These are phyloP conservation scores for Agaricus sinodeliciosus DNA, from an alignment of 768 basidiomycete species.

Conservation along the genomic window DNA sequence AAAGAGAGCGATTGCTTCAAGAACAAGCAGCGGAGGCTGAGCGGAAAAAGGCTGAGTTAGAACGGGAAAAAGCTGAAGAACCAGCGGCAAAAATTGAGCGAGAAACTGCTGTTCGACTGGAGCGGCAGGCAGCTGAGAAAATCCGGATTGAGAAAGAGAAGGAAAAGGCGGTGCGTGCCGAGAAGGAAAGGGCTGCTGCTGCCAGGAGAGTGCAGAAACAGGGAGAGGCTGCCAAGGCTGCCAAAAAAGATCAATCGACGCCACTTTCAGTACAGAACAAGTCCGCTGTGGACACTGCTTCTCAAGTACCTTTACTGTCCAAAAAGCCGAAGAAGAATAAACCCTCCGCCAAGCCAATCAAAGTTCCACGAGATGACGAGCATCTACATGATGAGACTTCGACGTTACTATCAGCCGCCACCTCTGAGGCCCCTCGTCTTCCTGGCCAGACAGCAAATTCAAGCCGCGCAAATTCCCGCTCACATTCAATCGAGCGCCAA, in stretches of 20 bases:
- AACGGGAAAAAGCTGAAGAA: constrained; percentile 33
- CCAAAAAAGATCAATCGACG: constrained; percentile 7
- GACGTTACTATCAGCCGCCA: constrained; percentile 34
- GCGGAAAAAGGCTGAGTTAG: constrained; percentile 29
- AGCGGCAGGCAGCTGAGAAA: constrained; percentile 20
- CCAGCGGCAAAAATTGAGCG: constrained; percentile 19
- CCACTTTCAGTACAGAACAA: constrained; percentile 37
- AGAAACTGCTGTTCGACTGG: constrained; percentile 23
- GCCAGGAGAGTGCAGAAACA: constrained; percentile 17
- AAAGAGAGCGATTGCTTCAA: constrained; percentile 41
- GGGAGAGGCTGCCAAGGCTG: constrained; percentile 9
- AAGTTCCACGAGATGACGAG: constrained; percentile 52
- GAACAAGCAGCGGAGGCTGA: constrained; percentile 55
- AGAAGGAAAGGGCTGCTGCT: constrained; percentile 8
- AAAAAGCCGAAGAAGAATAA: constrained; percentile 83
- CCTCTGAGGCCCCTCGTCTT: constrained; percentile 40
- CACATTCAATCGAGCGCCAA: constrained; percentile 52
- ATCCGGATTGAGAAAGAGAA: constrained; percentile 6
- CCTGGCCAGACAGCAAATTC: constrained; percentile 32
- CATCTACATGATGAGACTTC: constrained; percentile 32
- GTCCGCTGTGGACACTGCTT: constrained; percentile 73
- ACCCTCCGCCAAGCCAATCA: constrained; percentile 52
- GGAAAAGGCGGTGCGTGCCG: background rate
- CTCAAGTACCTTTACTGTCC: constrained; percentile 68
- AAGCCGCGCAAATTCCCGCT: constrained; percentile 50